These are phyloP conservation scores for Mycosphaerelloides madeirae DNA, from an alignment of 2,329 filamentous ascomycete species.

Conservation along the genomic window DNA sequence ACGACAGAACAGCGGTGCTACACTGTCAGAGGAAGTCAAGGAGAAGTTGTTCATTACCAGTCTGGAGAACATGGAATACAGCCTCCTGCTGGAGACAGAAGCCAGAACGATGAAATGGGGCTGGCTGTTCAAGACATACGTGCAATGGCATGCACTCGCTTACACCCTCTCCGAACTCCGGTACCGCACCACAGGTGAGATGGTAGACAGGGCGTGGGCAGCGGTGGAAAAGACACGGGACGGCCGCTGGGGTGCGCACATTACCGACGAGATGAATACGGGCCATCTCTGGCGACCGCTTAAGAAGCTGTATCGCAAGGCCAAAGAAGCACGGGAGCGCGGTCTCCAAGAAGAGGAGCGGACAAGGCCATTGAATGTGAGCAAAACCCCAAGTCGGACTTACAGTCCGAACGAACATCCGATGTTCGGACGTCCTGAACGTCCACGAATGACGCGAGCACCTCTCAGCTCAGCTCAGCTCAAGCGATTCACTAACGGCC, in stretches of 20 bases:
- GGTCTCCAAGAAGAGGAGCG: constrained; percentile 42
- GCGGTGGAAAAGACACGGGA: constrained; percentile 49
- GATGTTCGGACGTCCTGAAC: constrained; percentile 29
- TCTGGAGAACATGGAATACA: constrained; percentile 70
- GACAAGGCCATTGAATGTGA: constrained; percentile 7
- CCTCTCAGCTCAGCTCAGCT: constrained; percentile 33
- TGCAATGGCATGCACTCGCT: constrained; percentile 62
- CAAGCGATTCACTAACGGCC: constrained; percentile 30
- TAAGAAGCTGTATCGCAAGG: constrained; percentile 56
- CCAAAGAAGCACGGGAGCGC: constrained; percentile 49
- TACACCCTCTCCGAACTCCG: constrained; percentile 59
- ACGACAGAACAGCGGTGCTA: constrained; percentile 53
- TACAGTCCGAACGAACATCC: constrained; percentile 33
- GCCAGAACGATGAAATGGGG: constrained; percentile 58
- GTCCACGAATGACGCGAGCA: constrained; percentile 28
- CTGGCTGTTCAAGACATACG: constrained; percentile 61
- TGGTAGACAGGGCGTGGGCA: constrained; percentile 58
- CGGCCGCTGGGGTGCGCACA: constrained; percentile 38
- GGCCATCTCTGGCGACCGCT: constrained; percentile 62
- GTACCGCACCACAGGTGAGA: constrained; percentile 51
- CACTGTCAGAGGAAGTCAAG: constrained; percentile 57
- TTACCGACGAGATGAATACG: constrained; percentile 32
- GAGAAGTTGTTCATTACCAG: constrained; percentile 67
- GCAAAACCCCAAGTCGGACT: constrained; percentile 20
- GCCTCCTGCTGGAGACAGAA: constrained; percentile 61